Base-by-base conservation (phyloP, 805 yeast species). In the Limtongia smithiae region DNA sequence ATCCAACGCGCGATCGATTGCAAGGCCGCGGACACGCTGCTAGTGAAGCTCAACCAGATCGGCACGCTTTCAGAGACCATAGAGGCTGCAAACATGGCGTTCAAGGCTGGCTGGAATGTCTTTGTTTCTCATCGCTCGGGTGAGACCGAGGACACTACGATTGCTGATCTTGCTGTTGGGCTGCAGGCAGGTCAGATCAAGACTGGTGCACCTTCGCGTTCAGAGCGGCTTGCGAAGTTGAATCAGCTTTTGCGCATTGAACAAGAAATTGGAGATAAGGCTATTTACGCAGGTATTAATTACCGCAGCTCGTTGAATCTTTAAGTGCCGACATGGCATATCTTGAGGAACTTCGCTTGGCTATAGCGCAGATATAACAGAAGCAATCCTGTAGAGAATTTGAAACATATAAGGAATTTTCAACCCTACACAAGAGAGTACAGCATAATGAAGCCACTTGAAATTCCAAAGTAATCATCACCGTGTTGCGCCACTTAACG, bases 111-210 rank as follows among this genome's bases (percentile, higher is more conserved):
- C 70, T 91, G 98, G 98, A 97, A 97, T 81, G 96, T 90, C 71
- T 90, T 91, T 97, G 97, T 93, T 68, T 90, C 97, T 68, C 98
- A 91, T 88, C 89, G 98, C 83, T 90, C 97, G 65, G 98, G 98
- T 79, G 98, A 91, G 82, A 90, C 97, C 63, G 98, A 93, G 80
- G 98, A 93, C 77, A 84, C 94, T 68, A 83, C 87, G 79, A 91
- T 91, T 74, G 97, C 98, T 69, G 97, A 91, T 76, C 81, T 91
- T 71, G 79, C 88, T 68, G 98, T 93, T 67, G 97, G 97, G 80
- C 81, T 91, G 74, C 88, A 97, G 83, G 67, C 95, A 62, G 98
- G 97, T 73, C 97, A 91, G 81, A 86, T 91, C 77, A 91, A 91
- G 90, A 87, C 97, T 65, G 98, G 98, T 83, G 97, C 98, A 71